Conservation (phyloP, 2,329 filamentous ascomycete species). For the Parastagonospora nodorum region DNA sequence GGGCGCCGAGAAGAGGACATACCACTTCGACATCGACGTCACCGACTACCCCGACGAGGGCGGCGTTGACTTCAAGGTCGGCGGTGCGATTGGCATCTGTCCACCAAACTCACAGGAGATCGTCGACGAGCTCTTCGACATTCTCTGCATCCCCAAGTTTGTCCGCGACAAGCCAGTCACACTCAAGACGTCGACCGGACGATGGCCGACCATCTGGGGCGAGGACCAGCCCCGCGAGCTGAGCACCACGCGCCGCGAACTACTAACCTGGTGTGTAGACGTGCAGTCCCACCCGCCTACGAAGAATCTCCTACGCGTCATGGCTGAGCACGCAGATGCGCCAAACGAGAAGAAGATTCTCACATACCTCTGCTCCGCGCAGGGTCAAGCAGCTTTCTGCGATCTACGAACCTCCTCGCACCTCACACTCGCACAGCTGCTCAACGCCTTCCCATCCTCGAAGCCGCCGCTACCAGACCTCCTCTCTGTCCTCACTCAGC, state of each 20-base stretch:
- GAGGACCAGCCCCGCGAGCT: constrained; percentile 83
- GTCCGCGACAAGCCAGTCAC: constrained; percentile 83
- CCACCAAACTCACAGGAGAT: constrained; percentile 79
- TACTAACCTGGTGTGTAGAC: constrained; percentile 96
- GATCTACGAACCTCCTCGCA: constrained; percentile 87
- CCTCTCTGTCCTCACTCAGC: constrained; percentile 77
- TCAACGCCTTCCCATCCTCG: constrained; percentile 89
- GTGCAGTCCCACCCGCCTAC: constrained; percentile 91
- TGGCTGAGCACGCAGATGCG: constrained; percentile 83
- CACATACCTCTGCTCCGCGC: constrained; percentile 80
- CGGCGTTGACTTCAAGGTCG: constrained; percentile 92
- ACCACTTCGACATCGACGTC: constrained; percentile 96
- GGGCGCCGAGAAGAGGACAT: constrained; percentile 94
- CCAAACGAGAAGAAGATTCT: constrained; percentile 88
- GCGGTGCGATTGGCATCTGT: constrained; percentile 90
- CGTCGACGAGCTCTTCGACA: constrained; percentile 84
- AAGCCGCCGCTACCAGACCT: constrained; percentile 85
- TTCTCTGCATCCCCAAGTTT: constrained; percentile 78
- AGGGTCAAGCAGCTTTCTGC: constrained; percentile 92
- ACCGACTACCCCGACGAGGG: constrained; percentile 88
- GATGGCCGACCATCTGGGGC: constrained; percentile 98
- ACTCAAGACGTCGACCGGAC: constrained; percentile 76
- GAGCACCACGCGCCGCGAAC: constrained; percentile 85
- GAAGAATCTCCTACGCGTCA: constrained; percentile 80
- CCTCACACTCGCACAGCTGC: constrained; percentile 81